phyloP scores from a whole-genome alignment of 2,329 filamentous ascomycete genomes.

The Alternaria arborescens region DNA sequence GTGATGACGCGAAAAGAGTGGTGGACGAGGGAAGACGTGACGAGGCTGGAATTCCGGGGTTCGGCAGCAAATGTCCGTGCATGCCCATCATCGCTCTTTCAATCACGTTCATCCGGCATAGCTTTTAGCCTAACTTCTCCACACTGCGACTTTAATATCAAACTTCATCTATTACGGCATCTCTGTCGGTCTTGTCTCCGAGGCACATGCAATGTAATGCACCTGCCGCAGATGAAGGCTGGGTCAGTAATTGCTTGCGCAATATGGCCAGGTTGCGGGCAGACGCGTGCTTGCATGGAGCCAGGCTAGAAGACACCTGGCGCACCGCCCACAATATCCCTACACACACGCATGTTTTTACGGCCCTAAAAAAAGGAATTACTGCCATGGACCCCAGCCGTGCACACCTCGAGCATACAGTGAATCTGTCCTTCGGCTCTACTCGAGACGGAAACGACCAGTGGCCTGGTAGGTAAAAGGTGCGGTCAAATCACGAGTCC shows the following conservation, averaged over 20 bases:
- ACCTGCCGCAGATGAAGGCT: constrained; percentile 31
- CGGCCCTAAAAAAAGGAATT: constrained; percentile 3
- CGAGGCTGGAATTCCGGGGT: constrained; percentile 37
- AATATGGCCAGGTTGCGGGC: constrained; percentile 32
- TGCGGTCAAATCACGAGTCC: constrained; percentile 7
- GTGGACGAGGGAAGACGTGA: constrained; percentile 25
- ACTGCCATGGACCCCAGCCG: not conserved
- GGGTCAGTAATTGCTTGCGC: constrained; percentile 29
- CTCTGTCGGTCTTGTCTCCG: constrained; percentile 27
- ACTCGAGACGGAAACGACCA: constrained; percentile 14
- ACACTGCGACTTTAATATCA: constrained; percentile 42
- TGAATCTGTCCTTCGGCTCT: constrained; percentile 19
- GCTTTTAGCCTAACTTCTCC: constrained; percentile 45
- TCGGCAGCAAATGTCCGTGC: constrained; percentile 28
- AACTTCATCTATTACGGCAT: constrained; percentile 35
- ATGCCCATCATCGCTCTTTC: constrained; percentile 32
- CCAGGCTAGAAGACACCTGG: constrained; percentile 22
- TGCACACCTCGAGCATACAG: constrained; percentile 1
- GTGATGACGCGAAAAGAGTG: constrained; percentile 28
- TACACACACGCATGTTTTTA: constrained; percentile 3
- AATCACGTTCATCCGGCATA: constrained; percentile 26
- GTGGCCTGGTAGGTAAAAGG: constrained; percentile 17
- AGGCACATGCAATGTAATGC: constrained; percentile 25
- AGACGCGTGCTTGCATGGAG: constrained; percentile 34
- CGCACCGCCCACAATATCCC: constrained; percentile 39